phyloP scores from a whole-genome alignment of 1,139 yeast genomes.

The Hansenula lynferdii region DNA sequence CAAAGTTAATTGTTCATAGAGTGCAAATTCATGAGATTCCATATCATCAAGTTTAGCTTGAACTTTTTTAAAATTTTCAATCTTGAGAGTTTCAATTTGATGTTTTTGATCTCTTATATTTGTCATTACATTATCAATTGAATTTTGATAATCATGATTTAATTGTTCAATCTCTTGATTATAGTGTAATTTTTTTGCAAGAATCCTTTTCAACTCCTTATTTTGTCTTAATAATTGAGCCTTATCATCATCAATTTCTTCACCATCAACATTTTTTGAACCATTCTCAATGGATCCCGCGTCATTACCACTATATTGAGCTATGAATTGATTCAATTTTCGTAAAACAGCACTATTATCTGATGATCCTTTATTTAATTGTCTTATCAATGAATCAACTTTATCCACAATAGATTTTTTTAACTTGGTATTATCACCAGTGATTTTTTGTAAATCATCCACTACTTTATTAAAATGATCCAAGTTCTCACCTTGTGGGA shows the following conservation, averaged over 20 bases:
- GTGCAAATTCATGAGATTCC: conserved; percentile 9
- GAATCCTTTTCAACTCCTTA: conserved; percentile 9
- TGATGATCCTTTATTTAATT: conserved; percentile 10
- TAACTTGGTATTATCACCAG: conserved; percentile 4
- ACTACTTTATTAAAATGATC: conserved; percentile 12
- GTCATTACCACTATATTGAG: background rate
- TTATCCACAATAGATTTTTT: conserved; percentile 11
- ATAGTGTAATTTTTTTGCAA: conserved; percentile 5
- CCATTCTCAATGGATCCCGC: background rate
- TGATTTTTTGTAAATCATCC: conserved; percentile 6
- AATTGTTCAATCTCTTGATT: conserved; percentile 8
- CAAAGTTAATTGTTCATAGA: conserved; percentile 6
- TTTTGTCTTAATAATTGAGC: conserved; percentile 13
- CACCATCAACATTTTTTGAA: background rate
- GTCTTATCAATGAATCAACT: conserved; percentile 13
- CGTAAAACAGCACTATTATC: conserved; percentile 7
- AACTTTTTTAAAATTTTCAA: conserved; percentile 4
- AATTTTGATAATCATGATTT: conserved; percentile 13
- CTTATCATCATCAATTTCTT: conserved; percentile 3
- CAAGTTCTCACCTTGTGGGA: conserved; percentile 20
- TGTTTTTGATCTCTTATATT: conserved; percentile 7
- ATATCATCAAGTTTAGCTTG: conserved; percentile 3
- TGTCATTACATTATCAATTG: conserved; percentile 8
- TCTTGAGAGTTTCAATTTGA: conserved; percentile 2
- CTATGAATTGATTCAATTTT: conserved; percentile 10